These are phyloP conservation scores for Mimosa pudica DNA, from an alignment of 306 rosid genomes.

Conservation along the genomic window DNA sequence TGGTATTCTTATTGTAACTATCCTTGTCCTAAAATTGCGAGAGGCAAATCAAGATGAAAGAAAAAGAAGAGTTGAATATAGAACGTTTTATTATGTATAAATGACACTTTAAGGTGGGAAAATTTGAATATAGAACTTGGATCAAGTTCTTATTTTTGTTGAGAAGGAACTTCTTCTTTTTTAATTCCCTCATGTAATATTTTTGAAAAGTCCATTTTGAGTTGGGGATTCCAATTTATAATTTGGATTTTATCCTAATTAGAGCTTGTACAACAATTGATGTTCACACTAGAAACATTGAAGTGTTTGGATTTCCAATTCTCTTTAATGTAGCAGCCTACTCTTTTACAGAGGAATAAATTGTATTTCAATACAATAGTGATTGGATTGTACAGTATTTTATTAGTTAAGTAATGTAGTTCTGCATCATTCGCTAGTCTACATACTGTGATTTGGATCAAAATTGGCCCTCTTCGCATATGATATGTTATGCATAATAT, in stretches of 20 bases:
- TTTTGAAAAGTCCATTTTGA: slow-evolving; percentile 4
- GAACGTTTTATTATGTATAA: slow-evolving; percentile 18
- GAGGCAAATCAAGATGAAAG: slow-evolving; percentile 11
- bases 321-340: neutral
- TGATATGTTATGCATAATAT: neutral
- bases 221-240: neutral
- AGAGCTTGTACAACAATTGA: neutral
- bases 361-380: neutral
- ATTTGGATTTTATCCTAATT: neutral
- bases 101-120: slow-evolving; percentile 24
- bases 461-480: neutral
- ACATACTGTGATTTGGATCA: neutral
- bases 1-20: neutral
- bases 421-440: slow-evolving; percentile 7
- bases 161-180: neutral
- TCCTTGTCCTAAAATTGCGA: neutral
- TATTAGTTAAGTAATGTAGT: slow-evolving; percentile 11
- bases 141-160: neutral
- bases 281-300: neutral
- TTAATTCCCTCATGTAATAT: neutral
- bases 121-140: slow-evolving; percentile 11
- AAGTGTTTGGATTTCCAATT: neutral
- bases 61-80: neutral
- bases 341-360: neutral
- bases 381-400: neutral